These are phyloP conservation scores for Aspergillus mulundensis DNA, from an alignment of 495 filamentous ascomycete species.

Conservation along the genomic window DNA sequence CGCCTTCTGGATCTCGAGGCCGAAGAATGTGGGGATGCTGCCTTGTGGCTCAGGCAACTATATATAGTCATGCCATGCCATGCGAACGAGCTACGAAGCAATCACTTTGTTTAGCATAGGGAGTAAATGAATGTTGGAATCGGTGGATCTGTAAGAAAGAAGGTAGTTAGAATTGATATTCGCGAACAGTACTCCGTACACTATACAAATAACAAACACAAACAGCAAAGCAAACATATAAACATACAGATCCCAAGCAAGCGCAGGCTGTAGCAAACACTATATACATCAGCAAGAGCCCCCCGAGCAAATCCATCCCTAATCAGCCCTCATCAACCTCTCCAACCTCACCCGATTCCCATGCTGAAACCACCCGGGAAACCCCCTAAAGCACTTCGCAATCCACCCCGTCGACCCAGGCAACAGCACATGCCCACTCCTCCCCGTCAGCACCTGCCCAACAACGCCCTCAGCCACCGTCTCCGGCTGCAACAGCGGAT, in stretches of 20 bases:
- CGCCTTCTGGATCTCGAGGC: not conserved
- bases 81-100: too few relatives aligned
- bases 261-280: too few relatives aligned
- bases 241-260: too few relatives aligned
- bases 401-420: conserved; percentile 26
- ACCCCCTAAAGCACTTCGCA: conserved; percentile 29
- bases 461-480: conserved; percentile 64
- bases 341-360: conserved; percentile 27
- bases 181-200: too few relatives aligned
- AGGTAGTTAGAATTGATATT: too few relatives aligned
- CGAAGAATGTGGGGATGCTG: conserved; percentile 2
- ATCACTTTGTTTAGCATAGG: too few relatives aligned
- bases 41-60: not conserved
- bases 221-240: too few relatives aligned
- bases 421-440: conserved; percentile 17
- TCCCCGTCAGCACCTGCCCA: conserved; percentile 50
- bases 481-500: conserved; percentile 55
- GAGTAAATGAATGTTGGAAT: too few relatives aligned
- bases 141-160: too few relatives aligned
- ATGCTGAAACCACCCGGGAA: conserved; percentile 44
- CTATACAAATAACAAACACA: too few relatives aligned
- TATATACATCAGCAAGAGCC: too few relatives aligned
- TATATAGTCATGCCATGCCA: not conserved
- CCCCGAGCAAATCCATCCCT: not conserved
- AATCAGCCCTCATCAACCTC: conserved; percentile 27